Conservation (phyloP, 1,139 yeast species). For the Pichiaceae sp. region DNA sequence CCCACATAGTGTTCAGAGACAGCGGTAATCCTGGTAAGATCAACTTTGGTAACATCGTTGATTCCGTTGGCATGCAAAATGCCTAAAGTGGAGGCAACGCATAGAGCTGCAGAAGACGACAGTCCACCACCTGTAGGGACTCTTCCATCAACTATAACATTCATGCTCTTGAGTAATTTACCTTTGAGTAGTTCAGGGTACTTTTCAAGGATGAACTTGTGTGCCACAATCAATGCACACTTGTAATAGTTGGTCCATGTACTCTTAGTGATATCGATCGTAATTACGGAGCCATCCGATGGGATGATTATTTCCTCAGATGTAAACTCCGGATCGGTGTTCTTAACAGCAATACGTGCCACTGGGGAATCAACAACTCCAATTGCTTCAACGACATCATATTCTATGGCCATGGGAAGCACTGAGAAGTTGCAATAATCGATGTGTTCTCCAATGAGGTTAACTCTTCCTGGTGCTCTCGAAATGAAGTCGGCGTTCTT, state of each 20-base stretch:
- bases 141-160: slow-evolving; percentile 2
- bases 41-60: not conserved
- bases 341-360: not conserved
- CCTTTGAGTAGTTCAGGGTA: not conserved
- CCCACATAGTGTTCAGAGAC: slow-evolving; percentile 3
- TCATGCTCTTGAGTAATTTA: slow-evolving; percentile 1
- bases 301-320: not conserved
- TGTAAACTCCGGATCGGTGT: not conserved
- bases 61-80: slow-evolving; percentile 1
- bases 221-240: slow-evolving; percentile 3
- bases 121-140: slow-evolving; percentile 3
- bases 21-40: slow-evolving; percentile 2
- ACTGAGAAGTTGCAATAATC: slow-evolving; percentile 3
- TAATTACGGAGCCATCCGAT: slow-evolving; percentile 1
- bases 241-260: slow-evolving; percentile 2
- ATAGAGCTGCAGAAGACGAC: slow-evolving; percentile 2
- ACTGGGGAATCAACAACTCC: not conserved
- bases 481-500: not conserved
- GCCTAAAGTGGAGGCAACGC: slow-evolving; percentile 2
- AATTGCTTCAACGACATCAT: slow-evolving; percentile 2
- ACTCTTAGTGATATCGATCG: not conserved
- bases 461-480: slow-evolving; percentile 2
- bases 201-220: slow-evolving; percentile 1
- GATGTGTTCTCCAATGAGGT: slow-evolving; percentile 2
- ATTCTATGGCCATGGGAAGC: slow-evolving; percentile 3